phyloP scores from a whole-genome alignment of 306 rosid genomes.

The Fragaria ananassa region DNA sequence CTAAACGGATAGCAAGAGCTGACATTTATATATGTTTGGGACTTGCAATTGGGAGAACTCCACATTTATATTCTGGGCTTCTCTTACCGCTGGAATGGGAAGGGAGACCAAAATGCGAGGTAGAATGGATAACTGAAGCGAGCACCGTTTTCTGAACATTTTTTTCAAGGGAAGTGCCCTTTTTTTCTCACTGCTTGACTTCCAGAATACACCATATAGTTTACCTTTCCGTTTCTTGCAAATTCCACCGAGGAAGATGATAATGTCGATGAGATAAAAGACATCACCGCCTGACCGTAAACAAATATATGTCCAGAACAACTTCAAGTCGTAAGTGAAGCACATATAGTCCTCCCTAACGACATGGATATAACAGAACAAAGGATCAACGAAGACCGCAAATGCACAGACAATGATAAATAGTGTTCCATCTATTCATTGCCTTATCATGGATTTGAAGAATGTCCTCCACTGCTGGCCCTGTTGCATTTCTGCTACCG shows the following conservation, averaged over 20 bases:
- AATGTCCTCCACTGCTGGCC: not conserved
- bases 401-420: not conserved
- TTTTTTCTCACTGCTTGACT: not conserved
- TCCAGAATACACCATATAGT: not conserved
- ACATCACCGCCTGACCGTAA: not conserved
- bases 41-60: no score
- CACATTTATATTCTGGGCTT: no score
- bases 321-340: not conserved
- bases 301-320: no score
- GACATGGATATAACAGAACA: not conserved
- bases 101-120: not conserved
- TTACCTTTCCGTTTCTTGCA: not conserved
- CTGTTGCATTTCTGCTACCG: no score
- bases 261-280: not conserved
- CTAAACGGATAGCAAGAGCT: no score
- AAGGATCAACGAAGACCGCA: not conserved
- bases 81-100: not conserved
- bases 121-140: not conserved
- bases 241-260: not conserved
- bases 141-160: not conserved
- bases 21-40: no score
- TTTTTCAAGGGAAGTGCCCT: not conserved
- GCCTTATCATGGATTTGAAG: not conserved
- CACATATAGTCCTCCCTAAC: not conserved
- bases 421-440: not conserved